A percentile compares a stretch with the other conserved stretches of the same genome.
Conservation (phyloP, 1,284 basidiomycete species). For the Volvariella volvacea region DNA sequence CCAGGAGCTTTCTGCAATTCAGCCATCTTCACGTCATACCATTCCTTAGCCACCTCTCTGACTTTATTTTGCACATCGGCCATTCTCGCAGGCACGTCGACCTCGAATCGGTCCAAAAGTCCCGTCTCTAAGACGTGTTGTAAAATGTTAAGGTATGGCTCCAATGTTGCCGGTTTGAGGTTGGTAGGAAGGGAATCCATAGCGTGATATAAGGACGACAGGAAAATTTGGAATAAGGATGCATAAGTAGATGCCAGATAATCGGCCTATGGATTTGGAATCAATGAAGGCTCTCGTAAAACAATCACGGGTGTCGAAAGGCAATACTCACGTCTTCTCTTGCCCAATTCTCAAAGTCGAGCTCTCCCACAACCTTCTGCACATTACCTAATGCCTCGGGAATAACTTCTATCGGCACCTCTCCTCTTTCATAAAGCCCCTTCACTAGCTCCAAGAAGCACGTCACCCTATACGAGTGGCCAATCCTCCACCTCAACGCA, state of each 20-base stretch:
- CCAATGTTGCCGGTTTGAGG: slow-evolving; percentile 63
- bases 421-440: slow-evolving; percentile 82
- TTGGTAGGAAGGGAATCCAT: slow-evolving; percentile 65
- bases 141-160: slow-evolving; percentile 58
- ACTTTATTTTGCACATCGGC: slow-evolving; percentile 69
- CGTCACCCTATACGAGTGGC: slow-evolving; percentile 69
- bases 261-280: slow-evolving; percentile 38
- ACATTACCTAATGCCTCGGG: slow-evolving; percentile 81
- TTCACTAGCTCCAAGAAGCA: slow-evolving; percentile 87
- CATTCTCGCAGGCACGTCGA: slow-evolving; percentile 58
- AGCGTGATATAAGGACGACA: slow-evolving; percentile 79
- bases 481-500: slow-evolving; percentile 85
- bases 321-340: slow-evolving; percentile 60
- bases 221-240: slow-evolving; percentile 81
- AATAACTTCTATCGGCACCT: slow-evolving; percentile 92
- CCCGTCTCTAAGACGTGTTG: slow-evolving; percentile 69
- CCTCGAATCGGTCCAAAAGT: slow-evolving; percentile 59
- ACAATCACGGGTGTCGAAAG: slow-evolving; percentile 1
- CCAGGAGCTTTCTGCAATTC: slow-evolving; percentile 63
- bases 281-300: slow-evolving; percentile 7
- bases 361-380: slow-evolving; percentile 63
- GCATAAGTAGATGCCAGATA: slow-evolving; percentile 62
- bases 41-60: slow-evolving; percentile 59
- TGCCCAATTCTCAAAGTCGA: slow-evolving; percentile 74
- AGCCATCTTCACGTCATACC: slow-evolving; percentile 65